phyloP scores from a whole-genome alignment of 768 basidiomycete genomes.

The Pulveroboletus sp. region DNA sequence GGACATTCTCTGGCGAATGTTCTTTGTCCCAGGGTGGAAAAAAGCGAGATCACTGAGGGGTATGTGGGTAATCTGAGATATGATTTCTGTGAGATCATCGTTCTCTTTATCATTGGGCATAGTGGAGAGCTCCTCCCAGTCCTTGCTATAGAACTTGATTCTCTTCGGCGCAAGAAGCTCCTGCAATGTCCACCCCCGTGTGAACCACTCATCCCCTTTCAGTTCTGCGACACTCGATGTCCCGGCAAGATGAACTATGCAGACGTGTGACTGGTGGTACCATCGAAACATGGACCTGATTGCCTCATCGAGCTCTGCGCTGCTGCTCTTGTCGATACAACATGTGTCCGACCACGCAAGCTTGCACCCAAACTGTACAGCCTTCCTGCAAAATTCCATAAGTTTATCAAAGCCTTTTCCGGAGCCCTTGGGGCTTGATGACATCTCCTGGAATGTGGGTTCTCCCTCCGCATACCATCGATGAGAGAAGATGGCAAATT shows the following conservation, averaged over 20 bases:
- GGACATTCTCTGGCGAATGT: slow-evolving; percentile 13
- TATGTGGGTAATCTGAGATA: slow-evolving; percentile 9
- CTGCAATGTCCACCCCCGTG: slow-evolving; percentile 12
- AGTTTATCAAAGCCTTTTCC: slow-evolving; percentile 11
- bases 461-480: slow-evolving; percentile 13
- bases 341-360: slow-evolving; percentile 17
- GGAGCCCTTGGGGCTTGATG: neutral
- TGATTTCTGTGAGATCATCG: neutral
- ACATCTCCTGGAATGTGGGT: slow-evolving; percentile 2
- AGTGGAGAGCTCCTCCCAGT: slow-evolving; percentile 6
- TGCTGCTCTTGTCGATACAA: slow-evolving; percentile 14
- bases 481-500: slow-evolving; percentile 17
- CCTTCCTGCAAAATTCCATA: slow-evolving; percentile 8
- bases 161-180: slow-evolving; percentile 10
- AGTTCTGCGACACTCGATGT: neutral
- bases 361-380: slow-evolving; percentile 4
- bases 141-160: slow-evolving; percentile 9
- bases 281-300: slow-evolving; percentile 18
- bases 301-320: slow-evolving; percentile 14
- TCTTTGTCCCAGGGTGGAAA: slow-evolving; percentile 10
- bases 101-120: slow-evolving; percentile 7
- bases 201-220: slow-evolving; percentile 11
- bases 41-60: slow-evolving; percentile 5
- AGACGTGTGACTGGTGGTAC: slow-evolving; percentile 11
- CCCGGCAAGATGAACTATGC: slow-evolving; percentile 13